A percentile compares a stretch with the other conserved stretches of the same genome.
Conservation (phyloP, 164 flowering plant genomes). For the Chimonanthus praecox region DNA sequence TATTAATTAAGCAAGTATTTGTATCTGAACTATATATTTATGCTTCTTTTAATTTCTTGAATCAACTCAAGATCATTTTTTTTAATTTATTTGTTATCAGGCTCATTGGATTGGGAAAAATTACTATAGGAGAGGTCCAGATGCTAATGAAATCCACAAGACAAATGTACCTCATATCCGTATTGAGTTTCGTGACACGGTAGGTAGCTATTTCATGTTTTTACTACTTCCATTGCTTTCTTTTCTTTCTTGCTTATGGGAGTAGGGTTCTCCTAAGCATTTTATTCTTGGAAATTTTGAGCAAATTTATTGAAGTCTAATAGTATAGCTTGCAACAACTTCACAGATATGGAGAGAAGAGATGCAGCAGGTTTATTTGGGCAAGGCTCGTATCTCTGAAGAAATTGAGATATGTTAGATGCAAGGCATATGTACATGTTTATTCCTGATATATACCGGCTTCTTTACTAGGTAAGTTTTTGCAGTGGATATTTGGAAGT, state of each 20-base stretch:
- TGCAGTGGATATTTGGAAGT: not conserved
- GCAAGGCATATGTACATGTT: not conserved
- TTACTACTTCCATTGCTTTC: not conserved
- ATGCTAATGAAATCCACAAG: conserved; percentile 89
- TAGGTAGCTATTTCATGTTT: conserved; percentile 20
- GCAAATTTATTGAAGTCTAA: no score
- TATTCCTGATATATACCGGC: conserved; percentile 3
- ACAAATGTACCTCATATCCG: conserved; percentile 98
- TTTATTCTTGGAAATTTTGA: no score
- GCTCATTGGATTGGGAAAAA: conserved; percentile 90
- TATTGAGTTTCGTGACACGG: conserved; percentile 82
- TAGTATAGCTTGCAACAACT: not conserved
- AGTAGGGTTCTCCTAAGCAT: not conserved
- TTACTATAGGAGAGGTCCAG: conserved; percentile 88
- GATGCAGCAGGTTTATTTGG: conserved; percentile 78
- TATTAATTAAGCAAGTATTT: not conserved
- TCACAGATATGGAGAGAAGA: conserved; percentile 92
- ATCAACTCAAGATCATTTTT: not conserved
- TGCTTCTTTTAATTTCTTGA: not conserved
- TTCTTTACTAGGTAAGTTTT: conserved; percentile 13
- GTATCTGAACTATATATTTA: not conserved
- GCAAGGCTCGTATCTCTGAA: conserved; percentile 50
- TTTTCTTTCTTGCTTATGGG: not conserved
- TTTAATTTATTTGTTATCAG: conserved; percentile 27
- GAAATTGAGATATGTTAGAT: conserved; percentile 37